Base-by-base conservation (phyloP, 768 basidiomycete genomes). In the Naematelia aurantialba region DNA sequence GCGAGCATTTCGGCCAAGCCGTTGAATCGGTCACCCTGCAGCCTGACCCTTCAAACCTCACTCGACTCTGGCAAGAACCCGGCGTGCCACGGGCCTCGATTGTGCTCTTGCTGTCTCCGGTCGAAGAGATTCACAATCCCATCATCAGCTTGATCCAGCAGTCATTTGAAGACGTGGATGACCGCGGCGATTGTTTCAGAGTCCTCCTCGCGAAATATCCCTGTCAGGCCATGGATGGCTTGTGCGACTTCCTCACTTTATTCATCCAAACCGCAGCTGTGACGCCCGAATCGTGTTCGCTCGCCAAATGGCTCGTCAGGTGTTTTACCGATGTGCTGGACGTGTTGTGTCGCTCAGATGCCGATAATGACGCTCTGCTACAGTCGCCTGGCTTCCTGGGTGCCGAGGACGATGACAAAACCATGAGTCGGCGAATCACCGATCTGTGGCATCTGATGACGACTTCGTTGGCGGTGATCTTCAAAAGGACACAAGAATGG, bases 241-340 rank as follows among this genome's bases (percentile, higher is more conserved):
- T 96, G 26, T 81, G 83, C 51, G 79, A 79, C n/a, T 87, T 85
- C 68, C 81, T 98, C 10, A 76, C 79, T 24, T 82, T 78, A 1
- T 97, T 91, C 78, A 80, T 81, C 52, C 77, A 79, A 14, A 83
- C 85, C 63, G 87, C 89, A 0, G 75, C 80, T 11, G 66, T 71
- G 12, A 82, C 89, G 3, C 87, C 89, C 0, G 96, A 98, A 72
- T 93, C 92, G 0, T 91, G 89, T 72, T 85, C 82, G 50, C 72
- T 91, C n/a, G 89, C 96, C 3, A 89, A 89, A 67, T 86, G 89
- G 19, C 83, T 97, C 22, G 96, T 96, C 17, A 85, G 87, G 2
- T 94, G 92, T 76, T 82, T 97, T 67, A 89, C 90, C 12, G 96
- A 99, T 70, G 83, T 96, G 58, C 83, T 97, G 57, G 92, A 97